Evolutionary conservation across 495 filamentous ascomycete species (phyloP).

Genomic region (Daldinia caldariorum): DNA sequence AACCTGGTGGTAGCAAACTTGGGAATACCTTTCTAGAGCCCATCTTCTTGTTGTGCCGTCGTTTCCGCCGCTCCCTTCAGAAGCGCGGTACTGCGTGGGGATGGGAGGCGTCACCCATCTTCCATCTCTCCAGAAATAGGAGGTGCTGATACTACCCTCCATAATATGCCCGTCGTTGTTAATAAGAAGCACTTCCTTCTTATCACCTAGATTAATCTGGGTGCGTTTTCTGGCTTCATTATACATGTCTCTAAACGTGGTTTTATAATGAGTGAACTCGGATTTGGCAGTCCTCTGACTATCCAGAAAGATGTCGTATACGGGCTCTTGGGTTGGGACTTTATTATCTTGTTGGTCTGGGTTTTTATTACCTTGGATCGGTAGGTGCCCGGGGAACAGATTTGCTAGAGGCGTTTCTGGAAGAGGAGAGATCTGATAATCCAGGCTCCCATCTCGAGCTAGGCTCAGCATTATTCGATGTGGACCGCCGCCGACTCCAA

Average conservation of each 20-base stretch:
- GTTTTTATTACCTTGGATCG: constrained; percentile 19
- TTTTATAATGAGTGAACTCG: constrained; percentile 79
- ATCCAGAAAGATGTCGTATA: constrained; percentile 68
- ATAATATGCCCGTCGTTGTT: constrained; percentile 74
- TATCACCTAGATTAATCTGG: constrained; percentile 63
- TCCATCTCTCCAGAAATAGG: constrained; percentile 77
- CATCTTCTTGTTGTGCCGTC: constrained; percentile 84
- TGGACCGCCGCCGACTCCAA: constrained; percentile 38
- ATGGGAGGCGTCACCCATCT: constrained; percentile 73
- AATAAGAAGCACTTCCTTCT: constrained; percentile 77
- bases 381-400: constrained; percentile 64
- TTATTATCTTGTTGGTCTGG: background rate
- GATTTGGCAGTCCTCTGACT: constrained; percentile 61
- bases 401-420: constrained; percentile 60
- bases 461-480: constrained; percentile 65
- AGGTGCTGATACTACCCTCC: constrained; percentile 85
- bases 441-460: constrained; percentile 58
- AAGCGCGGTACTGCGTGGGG: constrained; percentile 35
- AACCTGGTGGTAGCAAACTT: background rate
- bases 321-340: constrained; percentile 41
- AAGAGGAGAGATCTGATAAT: constrained; percentile 60
- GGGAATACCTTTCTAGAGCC: constrained; percentile 66
- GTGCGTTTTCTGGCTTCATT: constrained; percentile 67
- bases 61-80: constrained; percentile 74
- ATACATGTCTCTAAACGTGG: constrained; percentile 72